A percentile compares a stretch with the other conserved stretches of the same genome.
Conservation (phyloP, 1,284 basidiomycete genomes). For the Heterobasidion irregulare region DNA sequence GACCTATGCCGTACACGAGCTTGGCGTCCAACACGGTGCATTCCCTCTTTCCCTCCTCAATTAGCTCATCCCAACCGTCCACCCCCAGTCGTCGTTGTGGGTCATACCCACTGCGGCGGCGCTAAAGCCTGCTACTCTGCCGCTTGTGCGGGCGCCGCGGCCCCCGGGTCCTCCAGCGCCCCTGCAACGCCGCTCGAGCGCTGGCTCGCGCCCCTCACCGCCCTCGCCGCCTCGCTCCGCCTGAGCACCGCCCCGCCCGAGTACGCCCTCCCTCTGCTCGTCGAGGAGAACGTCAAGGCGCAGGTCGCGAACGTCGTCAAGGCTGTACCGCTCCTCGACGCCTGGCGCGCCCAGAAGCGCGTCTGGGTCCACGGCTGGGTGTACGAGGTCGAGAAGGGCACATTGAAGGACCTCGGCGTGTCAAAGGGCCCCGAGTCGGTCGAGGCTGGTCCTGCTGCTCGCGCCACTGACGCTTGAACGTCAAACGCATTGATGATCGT, state of each 20-base stretch:
- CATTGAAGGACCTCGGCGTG: slow-evolving; percentile 62
- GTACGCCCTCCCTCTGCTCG: slow-evolving; percentile 47
- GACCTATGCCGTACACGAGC: slow-evolving; percentile 69
- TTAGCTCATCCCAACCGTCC: slow-evolving; percentile 18
- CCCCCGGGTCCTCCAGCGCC: slow-evolving; percentile 20
- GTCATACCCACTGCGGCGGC: slow-evolving; percentile 80
- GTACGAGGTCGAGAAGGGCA: slow-evolving; percentile 68
- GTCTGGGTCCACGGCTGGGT: slow-evolving; percentile 82
- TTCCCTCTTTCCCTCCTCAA: slow-evolving; percentile 20
- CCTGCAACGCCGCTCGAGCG: slow-evolving; percentile 49
- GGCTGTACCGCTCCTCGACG: slow-evolving; percentile 53
- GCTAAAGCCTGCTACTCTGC: slow-evolving; percentile 24
- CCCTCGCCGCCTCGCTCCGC: slow-evolving; percentile 43
- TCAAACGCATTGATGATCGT: too few relatives aligned
- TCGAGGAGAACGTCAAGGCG: slow-evolving; percentile 70
- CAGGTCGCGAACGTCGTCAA: slow-evolving; percentile 71
- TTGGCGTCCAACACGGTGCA: slow-evolving; percentile 80
- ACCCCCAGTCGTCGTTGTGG: slow-evolving; percentile 65
- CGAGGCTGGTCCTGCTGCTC: slow-evolving; percentile 27
- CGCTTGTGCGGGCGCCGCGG: slow-evolving; percentile 44
- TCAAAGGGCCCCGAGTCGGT: slow-evolving; percentile 44
- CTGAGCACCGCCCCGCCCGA: slow-evolving; percentile 27
- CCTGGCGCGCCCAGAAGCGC: slow-evolving; percentile 65
- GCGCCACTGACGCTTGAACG: too few relatives aligned
- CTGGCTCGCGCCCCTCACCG: slow-evolving; percentile 69